Percentiles rank a stretch among this genome's conserved stretches.
phyloP scores from a whole-genome alignment of 345 rosid species.

The Pistacia integerrima region DNA sequence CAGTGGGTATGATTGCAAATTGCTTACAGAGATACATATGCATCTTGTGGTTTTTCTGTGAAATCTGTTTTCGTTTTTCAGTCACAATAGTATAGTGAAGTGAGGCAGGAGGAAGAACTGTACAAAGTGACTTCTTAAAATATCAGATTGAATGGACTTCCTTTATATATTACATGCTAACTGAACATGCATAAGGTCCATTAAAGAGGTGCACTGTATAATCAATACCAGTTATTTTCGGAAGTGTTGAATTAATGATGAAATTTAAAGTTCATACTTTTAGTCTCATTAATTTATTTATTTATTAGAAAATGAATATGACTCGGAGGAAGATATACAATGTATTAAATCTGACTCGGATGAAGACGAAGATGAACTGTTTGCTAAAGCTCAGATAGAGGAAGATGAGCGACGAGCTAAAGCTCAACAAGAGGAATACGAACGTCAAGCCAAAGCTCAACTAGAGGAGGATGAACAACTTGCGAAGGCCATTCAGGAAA shows the following conservation, averaged over 20 bases:
- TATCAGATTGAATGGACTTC: not conserved
- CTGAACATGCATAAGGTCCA: not conserved
- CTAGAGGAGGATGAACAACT: conserved; percentile 90
- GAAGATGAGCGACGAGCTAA: conserved; percentile 42
- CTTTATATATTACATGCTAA: not conserved
- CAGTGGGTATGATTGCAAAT: not conserved
- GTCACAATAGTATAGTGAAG: not conserved
- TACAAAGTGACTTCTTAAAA: not conserved
- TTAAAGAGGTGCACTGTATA: not conserved
- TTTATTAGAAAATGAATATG: conserved; percentile 48
- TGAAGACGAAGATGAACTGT: conserved; percentile 47
- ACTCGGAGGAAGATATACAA: conserved; percentile 49
- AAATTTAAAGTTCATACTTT: conserved; percentile 6
- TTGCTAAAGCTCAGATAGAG: conserved; percentile 48
- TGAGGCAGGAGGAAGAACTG: not conserved
- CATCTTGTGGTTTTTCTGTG: not conserved
- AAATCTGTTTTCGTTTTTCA: not conserved
- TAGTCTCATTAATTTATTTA: conserved; percentile 16
- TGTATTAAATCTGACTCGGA: conserved; percentile 36
- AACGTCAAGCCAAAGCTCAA: conserved; percentile 45
- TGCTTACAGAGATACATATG: conserved; percentile 5
- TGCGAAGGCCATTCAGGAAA: conserved; percentile 90
- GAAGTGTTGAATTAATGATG: conserved; percentile 14
- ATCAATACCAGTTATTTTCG: not conserved
- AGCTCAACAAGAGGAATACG: conserved; percentile 36